Evolutionary conservation across 805 yeast genomes (phyloP), one percentile per base, ranked within the genome.

Genomic region (Wickerhamiella kurtzmanii): DNA sequence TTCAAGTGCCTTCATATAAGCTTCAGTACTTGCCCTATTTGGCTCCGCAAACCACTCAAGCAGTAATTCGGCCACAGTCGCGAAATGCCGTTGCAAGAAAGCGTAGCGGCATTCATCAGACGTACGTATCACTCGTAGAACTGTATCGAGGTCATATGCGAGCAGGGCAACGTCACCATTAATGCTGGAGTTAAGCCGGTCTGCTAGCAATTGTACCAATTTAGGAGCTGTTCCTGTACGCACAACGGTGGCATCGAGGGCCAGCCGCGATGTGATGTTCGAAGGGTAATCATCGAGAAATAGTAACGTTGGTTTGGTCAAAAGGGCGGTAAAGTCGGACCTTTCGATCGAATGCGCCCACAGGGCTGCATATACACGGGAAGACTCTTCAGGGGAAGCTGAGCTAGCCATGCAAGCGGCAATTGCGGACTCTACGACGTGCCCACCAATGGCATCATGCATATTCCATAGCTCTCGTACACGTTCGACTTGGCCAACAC

Each of bases 261-360:
- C 50, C n/a, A 48, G 28, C n/a, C 35, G 40, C 6, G 36, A 5
- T 5, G 38, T 45, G n/a, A 22, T 22, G 5, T 43, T 37, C 13
- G 37, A 43, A 13, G 38, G 28, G 5, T 41, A 20, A 1, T 77
- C 81, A 58, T 87, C 95, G 32, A 88, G 60, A 16, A 84, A 64
- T 1, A 84, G 59, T 50, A 78, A 76, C 4, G 86, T 60, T 0
- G 95, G 92, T 51, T 80, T 69, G 4, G 72, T 64, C 11, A 86
- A 61, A 5, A 81, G 63, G 2, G 60, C 52, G 44, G 71, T 79
- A 50, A 53, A 52, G 54, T 64, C 62, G 2, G 60, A 51, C 2
- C 64, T 56, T 35, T 77, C 84, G 40, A 70, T 73, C 0, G 89
- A 72, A 55, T 83, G 89, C 2, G 71, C 69, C 96, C 96, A 89